phyloP scores from a whole-genome alignment of 2,329 filamentous ascomycete species.

The Fusarium dlaminii region DNA sequence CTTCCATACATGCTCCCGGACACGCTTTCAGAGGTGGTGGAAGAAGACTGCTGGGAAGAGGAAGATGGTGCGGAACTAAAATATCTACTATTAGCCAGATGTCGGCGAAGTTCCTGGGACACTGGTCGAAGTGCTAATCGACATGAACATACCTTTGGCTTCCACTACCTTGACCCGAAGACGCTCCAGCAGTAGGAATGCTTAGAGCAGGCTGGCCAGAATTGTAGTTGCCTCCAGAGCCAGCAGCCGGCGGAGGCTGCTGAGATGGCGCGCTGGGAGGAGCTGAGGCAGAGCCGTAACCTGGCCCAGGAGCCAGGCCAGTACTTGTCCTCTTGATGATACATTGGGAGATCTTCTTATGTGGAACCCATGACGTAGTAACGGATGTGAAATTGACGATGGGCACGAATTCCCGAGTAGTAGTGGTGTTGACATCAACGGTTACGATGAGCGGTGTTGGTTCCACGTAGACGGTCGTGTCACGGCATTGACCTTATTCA shows the following conservation, averaged over 20 bases:
- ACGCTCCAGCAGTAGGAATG: rapidly evolving
- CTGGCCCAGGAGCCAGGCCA: background rate
- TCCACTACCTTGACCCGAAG: background rate
- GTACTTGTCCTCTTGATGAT: background rate
- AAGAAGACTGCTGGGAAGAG: background rate
- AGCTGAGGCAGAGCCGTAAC: background rate
- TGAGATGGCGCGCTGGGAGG: background rate
- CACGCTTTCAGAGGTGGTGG: background rate
- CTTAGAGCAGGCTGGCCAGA: background rate
- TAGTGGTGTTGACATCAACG: background rate
- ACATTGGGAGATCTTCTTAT: background rate
- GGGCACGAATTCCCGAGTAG: background rate
- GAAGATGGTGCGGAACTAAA: background rate
- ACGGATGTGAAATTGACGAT: background rate
- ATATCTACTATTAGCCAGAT: background rate
- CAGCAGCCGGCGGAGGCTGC: background rate
- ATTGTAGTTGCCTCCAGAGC: background rate
- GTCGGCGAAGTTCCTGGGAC: too few species aligned
- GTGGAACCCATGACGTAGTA: background rate
- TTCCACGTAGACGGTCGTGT: background rate
- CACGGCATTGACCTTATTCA: background rate
- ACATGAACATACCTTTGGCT: background rate
- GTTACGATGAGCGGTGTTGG: rapidly evolving
- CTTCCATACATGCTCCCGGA: background rate
- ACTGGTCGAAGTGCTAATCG: background rate